phyloP scores from a whole-genome alignment of 257 asterid genomes.

The Handroanthus guayacan region DNA sequence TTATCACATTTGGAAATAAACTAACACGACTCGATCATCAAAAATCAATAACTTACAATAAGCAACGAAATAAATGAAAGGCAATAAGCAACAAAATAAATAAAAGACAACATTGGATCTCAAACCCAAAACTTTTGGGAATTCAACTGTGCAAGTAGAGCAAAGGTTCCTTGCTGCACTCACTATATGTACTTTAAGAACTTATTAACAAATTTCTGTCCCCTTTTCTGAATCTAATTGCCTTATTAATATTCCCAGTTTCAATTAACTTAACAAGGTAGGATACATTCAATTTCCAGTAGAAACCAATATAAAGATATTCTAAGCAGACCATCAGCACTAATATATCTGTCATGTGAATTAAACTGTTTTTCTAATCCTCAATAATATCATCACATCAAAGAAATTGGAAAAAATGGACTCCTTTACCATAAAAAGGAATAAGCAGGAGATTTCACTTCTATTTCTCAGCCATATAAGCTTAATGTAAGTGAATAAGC shows the following conservation, averaged over 20 bases:
- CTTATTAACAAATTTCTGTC: not conserved
- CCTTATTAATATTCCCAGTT: not conserved
- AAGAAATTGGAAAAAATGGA: not conserved
- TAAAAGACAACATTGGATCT: too few species aligned
- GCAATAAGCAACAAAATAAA: too few species aligned
- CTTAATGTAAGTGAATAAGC: constrained; percentile 6
- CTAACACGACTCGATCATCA: too few species aligned
- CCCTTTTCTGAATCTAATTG: not conserved
- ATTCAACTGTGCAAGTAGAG: too few species aligned
- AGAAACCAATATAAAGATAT: not conserved
- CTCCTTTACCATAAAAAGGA: not conserved
- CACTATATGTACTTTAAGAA: not conserved
- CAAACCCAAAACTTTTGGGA: too few species aligned
- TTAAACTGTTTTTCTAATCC: not conserved
- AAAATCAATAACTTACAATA: too few species aligned
- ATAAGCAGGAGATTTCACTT: not conserved
- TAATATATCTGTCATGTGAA: not conserved
- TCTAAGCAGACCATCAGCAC: not conserved
- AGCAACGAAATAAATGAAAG: too few species aligned
- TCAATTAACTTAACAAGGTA: not conserved
- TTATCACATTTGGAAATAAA: too few species aligned
- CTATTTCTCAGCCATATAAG: constrained; percentile 11
- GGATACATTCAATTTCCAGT: not conserved
- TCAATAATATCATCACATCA: not conserved
- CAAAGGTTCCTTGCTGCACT: too few species aligned